These are phyloP conservation scores for Plasmodium chabaudi DNA, from an alignment of 169 alveolate species.

Conservation along the genomic window DNA sequence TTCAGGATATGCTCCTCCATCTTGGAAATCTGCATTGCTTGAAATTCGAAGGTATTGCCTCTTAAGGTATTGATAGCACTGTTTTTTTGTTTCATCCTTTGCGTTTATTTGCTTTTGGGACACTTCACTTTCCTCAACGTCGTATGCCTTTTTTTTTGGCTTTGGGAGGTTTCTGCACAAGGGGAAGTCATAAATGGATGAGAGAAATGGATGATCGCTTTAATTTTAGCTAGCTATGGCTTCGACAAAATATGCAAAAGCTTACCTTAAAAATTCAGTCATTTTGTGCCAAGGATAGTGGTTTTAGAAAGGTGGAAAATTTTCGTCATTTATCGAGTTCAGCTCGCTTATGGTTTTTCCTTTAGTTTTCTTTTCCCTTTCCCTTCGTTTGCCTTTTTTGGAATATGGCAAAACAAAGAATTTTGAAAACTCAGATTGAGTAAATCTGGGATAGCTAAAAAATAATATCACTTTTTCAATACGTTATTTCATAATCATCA, in stretches of 20 bases:
- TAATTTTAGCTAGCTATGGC: no score
- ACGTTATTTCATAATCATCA: no score
- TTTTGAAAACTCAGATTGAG: no score
- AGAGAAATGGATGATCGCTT: background rate
- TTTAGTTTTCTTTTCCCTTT: no score
- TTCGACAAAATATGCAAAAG: no score
- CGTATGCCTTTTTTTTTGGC: constrained; percentile 19
- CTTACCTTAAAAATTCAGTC: constrained; percentile 71
- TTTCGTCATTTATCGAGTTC: background rate
- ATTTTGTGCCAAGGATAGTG: background rate
- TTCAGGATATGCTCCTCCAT: constrained; percentile 90
- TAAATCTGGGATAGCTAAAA: no score
- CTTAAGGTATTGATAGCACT: constrained; percentile 73
- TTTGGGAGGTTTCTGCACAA: constrained; percentile 61
- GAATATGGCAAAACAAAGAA: no score
- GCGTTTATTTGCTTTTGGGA: background rate
- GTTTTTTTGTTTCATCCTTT: constrained; percentile 14
- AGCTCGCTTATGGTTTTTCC: background rate
- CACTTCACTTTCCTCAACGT: background rate
- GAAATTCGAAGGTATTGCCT: constrained; percentile 81
- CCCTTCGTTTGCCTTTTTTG: background rate
- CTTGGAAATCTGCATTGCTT: constrained; percentile 85
- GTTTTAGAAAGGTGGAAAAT: no score
- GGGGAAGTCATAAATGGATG: no score
- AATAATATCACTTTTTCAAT: no score